Percentiles rank a stretch among this genome's conserved stretches.
Evolutionary conservation across 768 basidiomycete genomes (phyloP).

Genomic region (Boletus edulis): DNA sequence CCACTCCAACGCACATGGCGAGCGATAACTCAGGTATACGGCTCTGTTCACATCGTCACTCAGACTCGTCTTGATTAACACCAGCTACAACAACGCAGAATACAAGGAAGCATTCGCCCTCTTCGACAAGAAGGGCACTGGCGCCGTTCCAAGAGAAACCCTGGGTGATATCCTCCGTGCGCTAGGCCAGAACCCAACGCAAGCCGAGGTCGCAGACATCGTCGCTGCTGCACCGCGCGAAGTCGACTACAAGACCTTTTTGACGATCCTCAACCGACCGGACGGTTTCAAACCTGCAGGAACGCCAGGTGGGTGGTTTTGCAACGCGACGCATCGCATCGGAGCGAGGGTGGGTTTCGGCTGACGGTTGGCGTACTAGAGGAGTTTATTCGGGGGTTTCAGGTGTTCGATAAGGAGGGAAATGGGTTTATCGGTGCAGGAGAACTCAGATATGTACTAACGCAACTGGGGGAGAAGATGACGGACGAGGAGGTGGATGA

Average conservation of each 20-base stretch:
- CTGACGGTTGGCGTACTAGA: conserved; percentile 46
- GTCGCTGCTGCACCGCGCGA: conserved; percentile 70
- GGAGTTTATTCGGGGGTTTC: conserved; percentile 99
- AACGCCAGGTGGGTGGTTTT: conserved; percentile 69
- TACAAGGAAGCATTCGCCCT: conserved; percentile 98
- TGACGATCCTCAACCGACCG: conserved; percentile 88
- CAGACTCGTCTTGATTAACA: conserved; percentile 3
- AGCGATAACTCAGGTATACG: conserved; percentile 51
- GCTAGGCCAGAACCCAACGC: conserved; percentile 98
- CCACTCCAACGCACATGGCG: conserved; percentile 22
- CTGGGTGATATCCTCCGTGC: conserved; percentile 92
- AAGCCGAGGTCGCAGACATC: conserved; percentile 91
- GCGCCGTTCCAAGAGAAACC: conserved; percentile 81
- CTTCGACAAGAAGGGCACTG: conserved; percentile 96
- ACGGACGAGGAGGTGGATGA: conserved; percentile 97
- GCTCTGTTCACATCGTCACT: conserved; percentile 1
- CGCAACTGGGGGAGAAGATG: conserved; percentile 99
- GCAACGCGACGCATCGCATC: background rate
- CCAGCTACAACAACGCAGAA: conserved; percentile 45
- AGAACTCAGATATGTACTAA: conserved; percentile 78
- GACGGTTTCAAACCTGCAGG: conserved; percentile 98
- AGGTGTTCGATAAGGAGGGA: conserved; percentile 90
- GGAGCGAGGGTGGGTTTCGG: background rate
- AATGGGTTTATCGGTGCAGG: conserved; percentile 69
- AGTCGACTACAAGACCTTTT: conserved; percentile 91